A percentile compares a stretch with the other conserved stretches of the same genome.
phyloP scores from a whole-genome alignment of 495 filamentous ascomycete genomes.

The Aspergillus hancockii region DNA sequence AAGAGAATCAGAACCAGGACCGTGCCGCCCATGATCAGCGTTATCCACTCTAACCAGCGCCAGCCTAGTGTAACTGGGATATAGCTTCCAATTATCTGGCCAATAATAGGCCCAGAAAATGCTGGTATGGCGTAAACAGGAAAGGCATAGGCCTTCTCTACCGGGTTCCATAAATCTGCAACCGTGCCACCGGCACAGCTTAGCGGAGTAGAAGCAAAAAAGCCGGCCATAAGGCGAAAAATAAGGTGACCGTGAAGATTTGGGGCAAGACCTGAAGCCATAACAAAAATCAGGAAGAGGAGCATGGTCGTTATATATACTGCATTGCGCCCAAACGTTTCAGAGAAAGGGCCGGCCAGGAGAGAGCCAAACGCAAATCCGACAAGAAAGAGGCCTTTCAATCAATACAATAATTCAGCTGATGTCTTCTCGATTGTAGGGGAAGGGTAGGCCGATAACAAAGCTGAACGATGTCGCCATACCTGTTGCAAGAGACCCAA shows the following conservation, averaged over 20 bases:
- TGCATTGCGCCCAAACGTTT: slow-evolving; percentile 57
- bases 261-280: slow-evolving; percentile 42
- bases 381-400: slow-evolving; percentile 25
- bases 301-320: slow-evolving; percentile 51
- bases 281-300: slow-evolving; percentile 47
- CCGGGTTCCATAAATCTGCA: slow-evolving; percentile 44
- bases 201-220: slow-evolving; percentile 47
- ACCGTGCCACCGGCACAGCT: slow-evolving; percentile 48
- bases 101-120: slow-evolving; percentile 41
- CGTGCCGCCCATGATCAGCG: slow-evolving; percentile 42
- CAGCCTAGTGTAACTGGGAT: slow-evolving; percentile 29
- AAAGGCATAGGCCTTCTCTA: slow-evolving; percentile 44
- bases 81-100: slow-evolving; percentile 39
- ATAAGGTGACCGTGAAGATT: slow-evolving; percentile 44
- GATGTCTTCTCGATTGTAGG: no score
- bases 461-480: no score
- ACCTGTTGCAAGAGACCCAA: slow-evolving; percentile 43
- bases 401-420: no score
- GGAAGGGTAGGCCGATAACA: no score
- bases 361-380: slow-evolving; percentile 56
- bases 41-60: slow-evolving; percentile 51
- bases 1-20: slow-evolving; percentile 37
- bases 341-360: slow-evolving; percentile 49
- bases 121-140: slow-evolving; percentile 41
- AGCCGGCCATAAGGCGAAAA: slow-evolving; percentile 48